Evolutionary conservation across 2,329 filamentous ascomycete genomes (phyloP), one percentile per base, ranked within the genome.

Genomic region (Fusarium continuum): DNA sequence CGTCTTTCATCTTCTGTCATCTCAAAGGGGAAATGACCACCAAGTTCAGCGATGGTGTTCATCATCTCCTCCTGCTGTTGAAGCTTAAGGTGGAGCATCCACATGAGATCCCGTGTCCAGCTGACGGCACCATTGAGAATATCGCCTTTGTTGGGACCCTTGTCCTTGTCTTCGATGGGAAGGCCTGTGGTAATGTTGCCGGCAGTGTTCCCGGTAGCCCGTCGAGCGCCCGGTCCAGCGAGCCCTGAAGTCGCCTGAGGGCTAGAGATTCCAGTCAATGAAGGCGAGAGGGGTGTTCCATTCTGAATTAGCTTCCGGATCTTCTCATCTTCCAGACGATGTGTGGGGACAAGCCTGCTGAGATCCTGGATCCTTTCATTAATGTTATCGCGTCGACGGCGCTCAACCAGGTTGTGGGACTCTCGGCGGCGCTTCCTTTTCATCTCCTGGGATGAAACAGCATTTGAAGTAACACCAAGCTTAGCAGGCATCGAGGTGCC

Each of bases 311-410:
- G 89, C 79, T 98, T 98, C 68, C 93, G 90, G 41, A 98, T 91
- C 79, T 97, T 97, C 78, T 99, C 95, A 73, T 98, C 95, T 72
- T 99, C 95, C 3, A 99, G 83, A 59, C 95, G 89, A 76, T 99
- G 95, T 59, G 89, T 85, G 20, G 95, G 95, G 3, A 99, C 94
- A 16, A 99, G 85, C 70, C 93, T 92, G 72, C 94, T 97, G 8
- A 99, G 85, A 73, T 99, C 95, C 73, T 98, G 94, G 63, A 99
- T 99, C 36, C 95, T 88, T 78, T 99, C 95, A 70, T 99, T 99
- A 82, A 99, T 99, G 74, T 98, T 98, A 79, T 98, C 95, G 61
- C 95, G 88, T 61, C 95, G 90, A 46, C 95, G 89, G 53, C 95
- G 92, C 80, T 99, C 95, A 10, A 99, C 95, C 32, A 96, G 83